phyloP scores from a whole-genome alignment of 1,139 yeast genomes.

The Komagataea norvegica region DNA sequence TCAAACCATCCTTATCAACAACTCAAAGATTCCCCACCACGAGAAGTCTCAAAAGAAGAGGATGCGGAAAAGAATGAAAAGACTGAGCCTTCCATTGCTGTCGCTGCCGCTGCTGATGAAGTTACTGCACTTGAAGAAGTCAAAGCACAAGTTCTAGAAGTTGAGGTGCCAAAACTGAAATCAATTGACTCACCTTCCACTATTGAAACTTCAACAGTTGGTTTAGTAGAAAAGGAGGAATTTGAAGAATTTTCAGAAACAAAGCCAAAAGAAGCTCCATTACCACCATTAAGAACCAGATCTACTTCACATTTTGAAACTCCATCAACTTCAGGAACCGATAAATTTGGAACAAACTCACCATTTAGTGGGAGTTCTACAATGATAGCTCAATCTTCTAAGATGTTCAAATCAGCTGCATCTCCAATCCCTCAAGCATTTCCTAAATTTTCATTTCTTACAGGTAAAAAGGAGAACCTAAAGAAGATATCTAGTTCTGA shows the following conservation, averaged over 20 bases:
- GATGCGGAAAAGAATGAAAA: constrained; percentile 1
- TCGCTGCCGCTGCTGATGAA: neutral
- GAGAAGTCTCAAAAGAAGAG: neutral
- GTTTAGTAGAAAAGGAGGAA: constrained; percentile 1
- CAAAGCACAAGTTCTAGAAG: constrained; percentile 1
- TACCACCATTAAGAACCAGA: neutral
- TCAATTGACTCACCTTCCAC: constrained; percentile 4
- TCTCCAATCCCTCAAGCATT: constrained; percentile 23
- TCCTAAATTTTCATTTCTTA: constrained; percentile 15
- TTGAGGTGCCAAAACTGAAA: neutral
- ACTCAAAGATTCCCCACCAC: constrained; percentile 8
- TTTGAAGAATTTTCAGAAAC: neutral
- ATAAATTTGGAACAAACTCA: neutral
- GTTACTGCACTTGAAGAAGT: neutral
- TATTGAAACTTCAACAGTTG: constrained; percentile 2
- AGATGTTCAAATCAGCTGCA: constrained; percentile 10
- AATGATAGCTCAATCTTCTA: neutral
- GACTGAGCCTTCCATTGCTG: neutral
- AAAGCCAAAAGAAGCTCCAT: neutral
- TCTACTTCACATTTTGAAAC: constrained; percentile 11
- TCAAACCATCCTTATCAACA: constrained; percentile 16
- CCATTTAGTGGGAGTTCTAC: constrained; percentile 1
- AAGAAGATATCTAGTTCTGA: constrained; percentile 18
- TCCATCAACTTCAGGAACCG: constrained; percentile 11
- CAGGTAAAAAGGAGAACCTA: constrained; percentile 6